Percentiles rank a stretch among this genome's conserved stretches.
Evolutionary conservation across 2,329 filamentous ascomycete species (phyloP).

Genomic region (Coniochaeta pulveracea): DNA sequence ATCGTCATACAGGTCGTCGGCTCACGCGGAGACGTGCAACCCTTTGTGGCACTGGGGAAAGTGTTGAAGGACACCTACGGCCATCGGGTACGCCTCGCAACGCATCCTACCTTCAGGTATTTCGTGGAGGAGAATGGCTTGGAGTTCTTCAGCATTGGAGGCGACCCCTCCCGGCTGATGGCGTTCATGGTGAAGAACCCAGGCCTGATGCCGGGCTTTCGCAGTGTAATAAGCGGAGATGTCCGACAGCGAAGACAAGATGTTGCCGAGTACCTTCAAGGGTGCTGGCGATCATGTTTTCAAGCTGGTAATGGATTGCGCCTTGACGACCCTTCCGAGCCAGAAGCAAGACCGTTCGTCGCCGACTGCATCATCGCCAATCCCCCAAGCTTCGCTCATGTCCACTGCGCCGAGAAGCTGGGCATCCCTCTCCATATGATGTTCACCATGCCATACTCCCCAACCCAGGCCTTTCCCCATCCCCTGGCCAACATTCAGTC

Average conservation of each 20-base stretch:
- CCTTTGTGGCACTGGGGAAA: slow-evolving; percentile 60
- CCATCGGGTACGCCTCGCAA: slow-evolving; percentile 64
- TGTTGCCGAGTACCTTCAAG: slow-evolving; percentile 66
- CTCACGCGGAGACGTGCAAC: slow-evolving; percentile 65
- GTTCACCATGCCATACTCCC: slow-evolving; percentile 94
- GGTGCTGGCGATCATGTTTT: slow-evolving; percentile 79
- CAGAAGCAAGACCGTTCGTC: slow-evolving; percentile 53
- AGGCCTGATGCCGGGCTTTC: slow-evolving; percentile 71
- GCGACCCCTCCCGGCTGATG: slow-evolving; percentile 65
- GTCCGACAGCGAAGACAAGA: slow-evolving; percentile 62
- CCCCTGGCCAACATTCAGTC: slow-evolving; percentile 73
- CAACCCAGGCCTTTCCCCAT: slow-evolving; percentile 76
- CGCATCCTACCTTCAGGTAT: slow-evolving; percentile 54
- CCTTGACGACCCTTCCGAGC: slow-evolving; percentile 37
- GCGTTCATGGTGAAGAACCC: slow-evolving; percentile 89
- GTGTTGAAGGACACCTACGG: slow-evolving; percentile 50
- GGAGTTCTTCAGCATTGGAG: slow-evolving; percentile 67
- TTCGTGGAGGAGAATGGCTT: slow-evolving; percentile 61
- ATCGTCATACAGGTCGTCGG: slow-evolving; percentile 68
- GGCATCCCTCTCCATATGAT: slow-evolving; percentile 72
- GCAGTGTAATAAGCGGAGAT: slow-evolving; percentile 65
- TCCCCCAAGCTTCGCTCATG: slow-evolving; percentile 64
- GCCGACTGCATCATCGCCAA: slow-evolving; percentile 75
- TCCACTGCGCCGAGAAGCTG: slow-evolving; percentile 65
- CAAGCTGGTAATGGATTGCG: slow-evolving; percentile 60